These are phyloP conservation scores for Haplosporangium gracile DNA, from an alignment of 192 early-diverging fungal species.

Conservation along the genomic window DNA sequence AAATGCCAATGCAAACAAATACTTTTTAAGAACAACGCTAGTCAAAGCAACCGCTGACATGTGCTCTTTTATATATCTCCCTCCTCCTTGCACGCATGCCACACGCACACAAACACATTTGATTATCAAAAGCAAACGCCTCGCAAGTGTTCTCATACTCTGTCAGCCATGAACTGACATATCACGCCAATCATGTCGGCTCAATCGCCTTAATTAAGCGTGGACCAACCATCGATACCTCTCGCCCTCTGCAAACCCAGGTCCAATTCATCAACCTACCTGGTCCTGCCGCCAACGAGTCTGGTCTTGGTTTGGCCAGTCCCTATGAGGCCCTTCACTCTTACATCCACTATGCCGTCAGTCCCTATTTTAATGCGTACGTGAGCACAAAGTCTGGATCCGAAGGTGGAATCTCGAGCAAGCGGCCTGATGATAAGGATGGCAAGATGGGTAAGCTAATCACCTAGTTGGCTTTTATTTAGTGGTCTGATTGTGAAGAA, in stretches of 20 bases:
- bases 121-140: conserved; percentile 39
- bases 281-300: conserved; percentile 69
- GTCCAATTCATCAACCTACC: conserved; percentile 94
- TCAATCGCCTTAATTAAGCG: conserved; percentile 88
- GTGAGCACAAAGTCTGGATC: conserved; percentile 76
- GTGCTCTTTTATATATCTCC: conserved; percentile 23
- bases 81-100: not conserved
- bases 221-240: conserved; percentile 75
- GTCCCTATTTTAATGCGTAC: conserved; percentile 97
- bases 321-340: conserved; percentile 93
- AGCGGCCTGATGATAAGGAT: conserved; percentile 72
- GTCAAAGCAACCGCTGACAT: conserved; percentile 30
- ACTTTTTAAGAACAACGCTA: not conserved
- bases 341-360: conserved; percentile 93
- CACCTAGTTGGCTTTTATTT: not conserved
- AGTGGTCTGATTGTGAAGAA: not conserved
- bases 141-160: conserved; percentile 66
- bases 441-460: conserved; percentile 74
- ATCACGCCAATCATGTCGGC: conserved; percentile 77
- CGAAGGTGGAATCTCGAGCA: conserved; percentile 58
- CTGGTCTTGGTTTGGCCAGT: conserved; percentile 58
- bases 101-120: not conserved
- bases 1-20: not conserved
- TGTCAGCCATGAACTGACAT: conserved; percentile 81
- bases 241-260: conserved; percentile 81